Conservation (phyloP, 805 yeast species). For the Starmerella bombi region DNA sequence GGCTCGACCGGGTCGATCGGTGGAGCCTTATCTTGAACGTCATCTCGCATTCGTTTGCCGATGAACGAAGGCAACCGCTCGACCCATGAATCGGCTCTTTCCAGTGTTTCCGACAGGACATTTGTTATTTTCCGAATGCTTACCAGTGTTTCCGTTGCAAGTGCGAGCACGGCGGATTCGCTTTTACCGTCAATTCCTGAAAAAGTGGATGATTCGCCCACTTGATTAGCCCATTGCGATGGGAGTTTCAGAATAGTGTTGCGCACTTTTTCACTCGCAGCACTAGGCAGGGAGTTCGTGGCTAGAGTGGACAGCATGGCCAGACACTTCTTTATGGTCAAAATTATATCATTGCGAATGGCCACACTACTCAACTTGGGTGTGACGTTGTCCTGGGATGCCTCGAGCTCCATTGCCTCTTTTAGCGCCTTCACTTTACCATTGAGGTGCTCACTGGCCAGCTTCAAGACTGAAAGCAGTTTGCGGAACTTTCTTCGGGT, state of each 20-base stretch:
- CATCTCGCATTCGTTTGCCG: constrained; percentile 21
- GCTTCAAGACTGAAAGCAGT: constrained; percentile 16
- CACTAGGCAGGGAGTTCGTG: constrained; percentile 60
- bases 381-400: constrained; percentile 17
- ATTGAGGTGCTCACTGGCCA: constrained; percentile 19
- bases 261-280: constrained; percentile 68
- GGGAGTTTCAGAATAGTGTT: constrained; percentile 69
- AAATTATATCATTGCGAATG: constrained; percentile 68
- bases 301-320: constrained; percentile 75
- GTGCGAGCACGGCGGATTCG: constrained; percentile 59
- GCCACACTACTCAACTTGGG: constrained; percentile 24
- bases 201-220: constrained; percentile 16
- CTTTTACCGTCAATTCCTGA: constrained; percentile 22
- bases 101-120: constrained; percentile 74
- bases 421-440: constrained; percentile 18
- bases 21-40: neutral
- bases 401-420: constrained; percentile 20
- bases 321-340: constrained; percentile 80
- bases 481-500: constrained; percentile 17
- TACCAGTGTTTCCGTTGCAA: constrained; percentile 81
- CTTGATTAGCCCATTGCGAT: constrained; percentile 45
- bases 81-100: constrained; percentile 75
- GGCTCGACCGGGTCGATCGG: neutral
- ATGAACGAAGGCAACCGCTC: constrained; percentile 23
- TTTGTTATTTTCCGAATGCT: constrained; percentile 72